Conservation (phyloP, 345 rosid species). For the Heritiera littoralis region DNA sequence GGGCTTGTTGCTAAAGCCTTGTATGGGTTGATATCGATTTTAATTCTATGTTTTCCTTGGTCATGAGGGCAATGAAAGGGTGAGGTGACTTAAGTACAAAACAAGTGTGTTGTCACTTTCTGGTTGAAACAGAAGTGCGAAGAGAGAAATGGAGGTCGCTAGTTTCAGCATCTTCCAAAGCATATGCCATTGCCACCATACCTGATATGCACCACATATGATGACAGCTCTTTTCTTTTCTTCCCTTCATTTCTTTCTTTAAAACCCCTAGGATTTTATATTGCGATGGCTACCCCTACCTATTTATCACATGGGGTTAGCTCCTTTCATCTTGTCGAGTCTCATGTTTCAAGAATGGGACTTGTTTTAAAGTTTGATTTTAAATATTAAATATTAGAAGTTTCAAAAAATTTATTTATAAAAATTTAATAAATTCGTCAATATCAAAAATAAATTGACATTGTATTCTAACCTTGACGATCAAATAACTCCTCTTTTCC, state of each 20-base stretch:
- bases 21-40: constrained; percentile 25
- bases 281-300: neutral
- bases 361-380: neutral
- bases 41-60: neutral
- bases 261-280: neutral
- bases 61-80: constrained; percentile 36
- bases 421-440: too few relatives aligned
- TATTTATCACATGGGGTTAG: neutral
- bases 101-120: constrained; percentile 26
- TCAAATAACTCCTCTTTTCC: too few relatives aligned
- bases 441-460: too few relatives aligned
- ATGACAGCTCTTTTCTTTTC: constrained; percentile 15
- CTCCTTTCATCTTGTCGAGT: neutral
- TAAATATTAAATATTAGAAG: too few relatives aligned
- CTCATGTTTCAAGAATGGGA: neutral
- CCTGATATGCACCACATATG: neutral
- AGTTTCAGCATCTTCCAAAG: constrained; percentile 55
- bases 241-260: neutral
- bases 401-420: too few relatives aligned
- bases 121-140: constrained; percentile 14
- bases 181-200: constrained; percentile 47
- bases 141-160: constrained; percentile 26
- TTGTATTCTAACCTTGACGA: too few relatives aligned
- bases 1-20: constrained; percentile 34
- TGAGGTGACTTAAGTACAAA: constrained; percentile 42